phyloP scores from a whole-genome alignment of 805 yeast genomes.

The Jamesozyma lodderae region DNA sequence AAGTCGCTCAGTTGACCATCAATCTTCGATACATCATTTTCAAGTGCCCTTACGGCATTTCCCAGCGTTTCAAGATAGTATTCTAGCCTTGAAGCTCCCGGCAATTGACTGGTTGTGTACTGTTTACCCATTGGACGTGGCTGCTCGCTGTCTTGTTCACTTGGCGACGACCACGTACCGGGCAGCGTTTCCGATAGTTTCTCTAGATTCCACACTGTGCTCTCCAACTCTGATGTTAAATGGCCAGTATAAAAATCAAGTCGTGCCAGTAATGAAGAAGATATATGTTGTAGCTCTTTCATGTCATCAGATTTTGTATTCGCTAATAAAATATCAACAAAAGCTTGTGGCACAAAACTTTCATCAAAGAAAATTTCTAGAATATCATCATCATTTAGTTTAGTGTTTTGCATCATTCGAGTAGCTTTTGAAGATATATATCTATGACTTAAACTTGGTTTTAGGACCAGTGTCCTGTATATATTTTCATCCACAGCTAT shows the following conservation, averaged over 20 bases:
- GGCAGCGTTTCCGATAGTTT: slow-evolving; percentile 44
- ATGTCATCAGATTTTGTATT: slow-evolving; percentile 29
- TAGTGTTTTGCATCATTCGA: too few relatives aligned
- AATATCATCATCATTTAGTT: slow-evolving; percentile 32
- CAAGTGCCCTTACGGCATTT: slow-evolving; percentile 48
- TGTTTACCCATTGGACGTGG: slow-evolving; percentile 4
- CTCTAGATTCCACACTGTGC: slow-evolving; percentile 40
- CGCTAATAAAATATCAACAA: slow-evolving; percentile 52
- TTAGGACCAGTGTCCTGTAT: too few relatives aligned
- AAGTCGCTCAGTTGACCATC: slow-evolving; percentile 21
- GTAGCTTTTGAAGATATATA: too few relatives aligned
- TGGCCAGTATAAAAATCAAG: slow-evolving; percentile 56
- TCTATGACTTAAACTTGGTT: too few relatives aligned
- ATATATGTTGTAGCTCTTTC: slow-evolving; percentile 37
- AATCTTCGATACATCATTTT: slow-evolving; percentile 36
- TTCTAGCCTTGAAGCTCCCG: slow-evolving; percentile 49
- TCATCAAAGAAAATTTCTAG: slow-evolving; percentile 61
- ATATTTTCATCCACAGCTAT: too few relatives aligned
- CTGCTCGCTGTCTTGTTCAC: slow-evolving; percentile 8
- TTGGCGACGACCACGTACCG: slow-evolving; percentile 25
- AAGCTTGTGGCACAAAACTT: slow-evolving; percentile 55
- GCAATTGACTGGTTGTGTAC: slow-evolving; percentile 17
- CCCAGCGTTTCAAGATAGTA: slow-evolving; percentile 56
- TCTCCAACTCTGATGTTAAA: slow-evolving; percentile 44
- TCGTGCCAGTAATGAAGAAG: slow-evolving; percentile 46